Conservation (phyloP, 345 rosid species). For the Orychophragmus violaceus region DNA sequence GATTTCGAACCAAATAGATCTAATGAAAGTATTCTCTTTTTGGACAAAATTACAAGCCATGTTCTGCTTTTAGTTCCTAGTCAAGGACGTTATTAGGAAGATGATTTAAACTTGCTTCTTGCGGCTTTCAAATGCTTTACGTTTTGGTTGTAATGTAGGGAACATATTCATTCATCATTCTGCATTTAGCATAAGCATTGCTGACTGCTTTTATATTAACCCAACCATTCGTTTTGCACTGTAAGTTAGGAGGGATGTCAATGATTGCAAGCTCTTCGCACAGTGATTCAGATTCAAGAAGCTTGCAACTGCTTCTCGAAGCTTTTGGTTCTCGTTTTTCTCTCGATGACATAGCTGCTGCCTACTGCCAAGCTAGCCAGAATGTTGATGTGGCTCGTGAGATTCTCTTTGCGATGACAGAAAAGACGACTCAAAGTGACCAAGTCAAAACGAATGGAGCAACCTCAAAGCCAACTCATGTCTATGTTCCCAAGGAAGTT, state of each 20-base stretch:
- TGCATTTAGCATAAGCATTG: neutral
- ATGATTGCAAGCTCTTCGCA: conserved; percentile 20
- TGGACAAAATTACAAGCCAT: neutral
- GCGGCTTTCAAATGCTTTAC: neutral
- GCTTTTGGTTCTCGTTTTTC: conserved; percentile 43
- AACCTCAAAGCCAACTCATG: conserved; percentile 23
- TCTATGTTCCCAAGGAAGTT: conserved; percentile 7
- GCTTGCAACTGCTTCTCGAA: conserved; percentile 39
- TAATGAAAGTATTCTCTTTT: neutral
- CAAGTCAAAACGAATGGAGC: neutral
- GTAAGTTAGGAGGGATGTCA: conserved; percentile 25
- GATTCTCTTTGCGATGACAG: conserved; percentile 37
- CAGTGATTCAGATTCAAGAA: conserved; percentile 25
- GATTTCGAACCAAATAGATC: neutral
- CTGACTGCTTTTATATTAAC: neutral
- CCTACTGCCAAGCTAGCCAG: conserved; percentile 34
- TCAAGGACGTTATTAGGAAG: neutral
- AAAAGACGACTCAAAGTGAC: conserved; percentile 14
- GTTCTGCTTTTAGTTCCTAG: neutral
- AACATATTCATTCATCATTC: neutral
- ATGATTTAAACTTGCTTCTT: neutral
- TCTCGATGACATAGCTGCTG: conserved; percentile 43
- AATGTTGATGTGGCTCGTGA: conserved; percentile 35
- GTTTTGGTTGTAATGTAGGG: conserved; percentile 3
- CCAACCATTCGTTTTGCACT: neutral